Conservation (phyloP, 345 rosid genomes). For the Acer negundo region DNA sequence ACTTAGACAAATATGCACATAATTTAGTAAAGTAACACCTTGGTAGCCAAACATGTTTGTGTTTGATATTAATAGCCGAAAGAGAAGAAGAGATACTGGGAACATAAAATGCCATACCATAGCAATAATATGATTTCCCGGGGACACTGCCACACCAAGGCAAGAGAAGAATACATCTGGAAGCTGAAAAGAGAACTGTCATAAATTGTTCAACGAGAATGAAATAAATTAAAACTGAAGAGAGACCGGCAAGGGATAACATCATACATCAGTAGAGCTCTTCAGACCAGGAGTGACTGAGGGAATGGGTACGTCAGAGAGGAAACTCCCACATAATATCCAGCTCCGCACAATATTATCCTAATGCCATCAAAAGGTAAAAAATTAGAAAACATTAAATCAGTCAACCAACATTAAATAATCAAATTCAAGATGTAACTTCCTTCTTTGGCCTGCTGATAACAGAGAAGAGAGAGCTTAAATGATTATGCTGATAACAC, state of each 20-base stretch:
- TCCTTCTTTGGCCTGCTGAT: background rate
- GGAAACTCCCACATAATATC: constrained; percentile 53
- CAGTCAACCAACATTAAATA: background rate
- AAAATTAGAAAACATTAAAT: background rate
- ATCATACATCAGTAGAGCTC: constrained; percentile 68
- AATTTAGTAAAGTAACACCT: background rate
- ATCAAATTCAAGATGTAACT: background rate
- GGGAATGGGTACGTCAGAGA: constrained; percentile 71
- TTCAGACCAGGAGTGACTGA: constrained; percentile 56
- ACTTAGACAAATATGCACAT: background rate
- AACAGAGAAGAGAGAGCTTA: background rate
- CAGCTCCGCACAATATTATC: constrained; percentile 84
- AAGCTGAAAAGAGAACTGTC: constrained; percentile 52
- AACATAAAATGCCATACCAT: constrained; percentile 49
- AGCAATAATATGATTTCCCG: constrained; percentile 80
- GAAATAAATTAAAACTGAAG: constrained; percentile 14
- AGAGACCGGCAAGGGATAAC: constrained; percentile 11
- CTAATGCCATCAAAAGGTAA: constrained; percentile 37
- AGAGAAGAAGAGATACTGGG: constrained; percentile 6
- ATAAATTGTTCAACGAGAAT: constrained; percentile 22
- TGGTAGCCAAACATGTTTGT: background rate
- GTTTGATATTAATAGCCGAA: constrained; percentile 15
- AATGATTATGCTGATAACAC: background rate
- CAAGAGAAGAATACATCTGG: constrained; percentile 78
- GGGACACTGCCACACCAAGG: constrained; percentile 79